These are phyloP conservation scores for Gnetum montanum DNA, from an alignment of 75 land plant genomes.

Conservation along the genomic window DNA sequence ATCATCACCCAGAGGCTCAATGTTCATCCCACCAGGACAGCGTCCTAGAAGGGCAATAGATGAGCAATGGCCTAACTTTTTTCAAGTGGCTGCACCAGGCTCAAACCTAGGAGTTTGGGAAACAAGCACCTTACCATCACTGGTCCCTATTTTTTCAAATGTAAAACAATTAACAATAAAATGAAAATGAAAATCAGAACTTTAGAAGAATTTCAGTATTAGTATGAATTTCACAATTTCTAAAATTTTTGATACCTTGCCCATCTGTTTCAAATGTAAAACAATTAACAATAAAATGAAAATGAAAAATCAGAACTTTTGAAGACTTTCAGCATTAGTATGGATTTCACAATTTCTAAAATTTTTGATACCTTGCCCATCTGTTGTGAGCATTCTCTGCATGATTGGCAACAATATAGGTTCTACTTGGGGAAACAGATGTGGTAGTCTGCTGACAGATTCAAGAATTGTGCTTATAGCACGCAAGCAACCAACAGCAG, in stretches of 20 bases:
- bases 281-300: background rate
- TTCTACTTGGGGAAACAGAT: slow-evolving; percentile 86
- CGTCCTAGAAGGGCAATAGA: no score
- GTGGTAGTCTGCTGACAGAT: slow-evolving; percentile 87
- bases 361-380: slow-evolving; percentile 79
- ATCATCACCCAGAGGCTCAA: no score
- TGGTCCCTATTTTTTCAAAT: no score
- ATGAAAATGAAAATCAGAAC: background rate
- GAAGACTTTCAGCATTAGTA: no score
- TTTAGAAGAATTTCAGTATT: no score
- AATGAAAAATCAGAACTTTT: background rate
- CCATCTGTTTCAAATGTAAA: background rate
- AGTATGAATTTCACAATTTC: no score
- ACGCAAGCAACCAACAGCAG: slow-evolving; percentile 98
- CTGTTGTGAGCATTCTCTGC: slow-evolving; percentile 92
- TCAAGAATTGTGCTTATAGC: slow-evolving; percentile 99
- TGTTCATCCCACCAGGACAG: no score
- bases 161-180: background rate
- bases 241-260: background rate
- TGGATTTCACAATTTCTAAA: no score
- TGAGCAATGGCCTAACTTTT: no score
- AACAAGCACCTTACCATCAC: no score
- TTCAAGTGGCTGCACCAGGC: no score
- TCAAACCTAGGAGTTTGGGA: no score
- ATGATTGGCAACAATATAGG: slow-evolving; percentile 88